Evolutionary conservation across 169 alveolate genomes (phyloP).

Genomic region (Babesia ovata): DNA sequence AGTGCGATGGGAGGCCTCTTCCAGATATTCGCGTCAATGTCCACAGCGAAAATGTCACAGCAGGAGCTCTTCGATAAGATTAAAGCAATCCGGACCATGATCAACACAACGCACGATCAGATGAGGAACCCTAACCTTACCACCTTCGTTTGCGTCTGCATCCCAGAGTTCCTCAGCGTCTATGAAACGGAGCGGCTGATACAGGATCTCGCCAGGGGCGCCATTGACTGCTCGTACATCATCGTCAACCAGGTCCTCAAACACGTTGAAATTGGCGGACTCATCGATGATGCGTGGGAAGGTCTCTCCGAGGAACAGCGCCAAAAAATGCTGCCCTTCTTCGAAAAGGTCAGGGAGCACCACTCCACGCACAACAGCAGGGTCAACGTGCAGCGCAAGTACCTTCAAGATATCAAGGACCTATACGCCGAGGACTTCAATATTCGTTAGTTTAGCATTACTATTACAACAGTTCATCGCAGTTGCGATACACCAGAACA

Average conservation of each 20-base stretch:
- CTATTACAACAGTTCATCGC: not conserved
- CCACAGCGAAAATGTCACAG: conserved; percentile 36
- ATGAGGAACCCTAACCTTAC: conserved; percentile 79
- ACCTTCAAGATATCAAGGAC: conserved; percentile 91
- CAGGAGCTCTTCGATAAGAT: conserved; percentile 58
- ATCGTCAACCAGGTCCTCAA: conserved; percentile 95
- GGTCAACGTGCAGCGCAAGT: conserved; percentile 93
- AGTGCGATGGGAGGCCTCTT: conserved; percentile 70
- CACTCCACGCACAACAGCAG: conserved; percentile 72
- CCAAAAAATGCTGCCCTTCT: conserved; percentile 14
- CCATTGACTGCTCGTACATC: conserved; percentile 94
- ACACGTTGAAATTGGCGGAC: conserved; percentile 32
- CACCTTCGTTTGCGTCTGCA: conserved; percentile 98
- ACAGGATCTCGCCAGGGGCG: conserved; percentile 92
- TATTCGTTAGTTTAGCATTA: conserved; percentile 76
- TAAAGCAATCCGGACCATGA: conserved; percentile 23
- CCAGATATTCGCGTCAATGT: conserved; percentile 53
- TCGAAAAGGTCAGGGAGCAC: conserved; percentile 61
- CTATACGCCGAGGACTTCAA: conserved; percentile 95
- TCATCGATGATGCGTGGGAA: conserved; percentile 36
- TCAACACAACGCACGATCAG: conserved; percentile 62
- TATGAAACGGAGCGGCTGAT: conserved; percentile 98
- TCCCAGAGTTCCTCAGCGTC: conserved; percentile 97
- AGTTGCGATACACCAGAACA: conserved; percentile 84
- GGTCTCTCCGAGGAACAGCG: conserved; percentile 34